These are phyloP conservation scores for Colletotrichum tabaci DNA, from an alignment of 2,329 filamentous ascomycete genomes.

Conservation along the genomic window DNA sequence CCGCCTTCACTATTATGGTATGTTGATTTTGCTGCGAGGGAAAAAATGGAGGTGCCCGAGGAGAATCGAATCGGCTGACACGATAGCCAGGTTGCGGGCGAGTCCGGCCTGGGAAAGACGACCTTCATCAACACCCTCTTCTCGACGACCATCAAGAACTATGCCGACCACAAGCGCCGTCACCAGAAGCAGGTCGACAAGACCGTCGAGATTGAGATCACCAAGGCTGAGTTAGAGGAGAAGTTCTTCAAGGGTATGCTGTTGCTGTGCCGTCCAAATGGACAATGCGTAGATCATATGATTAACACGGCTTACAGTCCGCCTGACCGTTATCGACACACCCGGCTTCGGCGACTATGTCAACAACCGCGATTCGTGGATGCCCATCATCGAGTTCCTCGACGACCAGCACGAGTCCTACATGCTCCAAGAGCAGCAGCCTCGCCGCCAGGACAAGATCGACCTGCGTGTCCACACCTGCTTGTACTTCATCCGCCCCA, in stretches of 20 bases:
- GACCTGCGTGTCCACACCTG: constrained; percentile 98
- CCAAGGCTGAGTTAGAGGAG: constrained; percentile 99
- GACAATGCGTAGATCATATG: constrained; percentile 17
- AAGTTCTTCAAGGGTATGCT: constrained; percentile 99
- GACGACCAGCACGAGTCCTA: constrained; percentile 99
- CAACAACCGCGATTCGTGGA: constrained; percentile 99
- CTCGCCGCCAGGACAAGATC: constrained; percentile 97
- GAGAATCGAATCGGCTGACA: background rate
- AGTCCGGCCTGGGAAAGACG: constrained; percentile 98
- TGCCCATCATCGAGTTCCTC: constrained; percentile 99
- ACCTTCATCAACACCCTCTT: constrained; percentile 99
- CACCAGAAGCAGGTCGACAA: constrained; percentile 99
- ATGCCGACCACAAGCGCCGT: constrained; percentile 99
- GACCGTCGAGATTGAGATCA: constrained; percentile 99
- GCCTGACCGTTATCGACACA: constrained; percentile 98
- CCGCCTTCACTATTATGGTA: constrained; percentile 99
- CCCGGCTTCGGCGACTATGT: constrained; percentile 99
- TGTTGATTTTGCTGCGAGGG: constrained; percentile 45
- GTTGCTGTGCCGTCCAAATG: constrained; percentile 29
- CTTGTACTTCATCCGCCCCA: constrained; percentile 99
- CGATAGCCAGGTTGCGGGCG: constrained; percentile 85
- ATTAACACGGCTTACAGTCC: constrained; percentile 73
- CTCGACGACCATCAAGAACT: constrained; percentile 99
- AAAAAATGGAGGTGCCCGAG: background rate
- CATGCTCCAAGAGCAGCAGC: constrained; percentile 99